Conservation (phyloP, 2,329 filamentous ascomycete genomes). For the Colletotrichum sp. region DNA sequence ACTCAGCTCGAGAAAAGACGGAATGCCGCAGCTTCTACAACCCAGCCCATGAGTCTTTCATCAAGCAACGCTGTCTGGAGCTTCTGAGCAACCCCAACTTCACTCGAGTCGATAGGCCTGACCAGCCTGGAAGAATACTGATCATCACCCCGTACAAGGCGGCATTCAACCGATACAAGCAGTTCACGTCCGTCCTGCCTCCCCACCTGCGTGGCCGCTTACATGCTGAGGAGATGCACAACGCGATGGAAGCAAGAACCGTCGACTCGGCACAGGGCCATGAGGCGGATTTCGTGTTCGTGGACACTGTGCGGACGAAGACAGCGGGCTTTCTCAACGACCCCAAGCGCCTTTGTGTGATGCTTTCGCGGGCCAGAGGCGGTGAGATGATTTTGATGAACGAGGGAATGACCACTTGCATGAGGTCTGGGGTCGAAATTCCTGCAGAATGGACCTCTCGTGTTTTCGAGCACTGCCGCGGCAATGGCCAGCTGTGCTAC, state of each 20-base stretch:
- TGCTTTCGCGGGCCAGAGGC: conserved; percentile 48
- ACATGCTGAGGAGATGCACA: neutral
- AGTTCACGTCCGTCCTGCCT: neutral
- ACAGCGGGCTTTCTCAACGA: conserved; percentile 48
- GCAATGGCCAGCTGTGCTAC: neutral
- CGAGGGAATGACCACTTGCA: conserved; percentile 33
- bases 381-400: conserved; percentile 53
- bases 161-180: conserved; percentile 39
- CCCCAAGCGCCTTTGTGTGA: conserved; percentile 49
- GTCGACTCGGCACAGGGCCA: conserved; percentile 52
- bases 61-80: conserved; percentile 34
- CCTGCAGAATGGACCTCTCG: conserved; percentile 10
- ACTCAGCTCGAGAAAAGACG: conserved; percentile 28
- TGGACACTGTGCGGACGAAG: conserved; percentile 49
- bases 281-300: conserved; percentile 52
- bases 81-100: conserved; percentile 39
- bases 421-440: neutral
- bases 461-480: conserved; percentile 6
- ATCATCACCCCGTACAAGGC: conserved; percentile 50
- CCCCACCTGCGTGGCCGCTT: neutral
- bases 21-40: conserved; percentile 46
- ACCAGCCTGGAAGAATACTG: conserved; percentile 41
- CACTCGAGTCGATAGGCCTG: conserved; percentile 26
- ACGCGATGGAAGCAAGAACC: conserved; percentile 33
- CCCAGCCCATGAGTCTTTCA: conserved; percentile 39